Conservation (phyloP, 2,329 filamentous ascomycete species). For the Sporothrix dimorphospora region DNA sequence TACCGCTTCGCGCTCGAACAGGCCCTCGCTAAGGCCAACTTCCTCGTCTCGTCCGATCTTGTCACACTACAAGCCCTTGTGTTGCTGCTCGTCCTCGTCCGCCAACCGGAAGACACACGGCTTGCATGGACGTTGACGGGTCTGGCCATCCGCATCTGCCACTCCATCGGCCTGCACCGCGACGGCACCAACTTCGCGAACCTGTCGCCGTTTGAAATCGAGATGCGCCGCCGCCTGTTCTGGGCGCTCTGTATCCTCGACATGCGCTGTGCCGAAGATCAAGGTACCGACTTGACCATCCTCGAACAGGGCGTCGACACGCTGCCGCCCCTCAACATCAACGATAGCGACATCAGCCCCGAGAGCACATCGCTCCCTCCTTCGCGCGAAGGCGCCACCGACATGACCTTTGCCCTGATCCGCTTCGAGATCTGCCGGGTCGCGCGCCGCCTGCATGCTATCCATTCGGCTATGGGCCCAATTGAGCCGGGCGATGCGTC, state of each 20-base stretch:
- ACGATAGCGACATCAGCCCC: constrained; percentile 55
- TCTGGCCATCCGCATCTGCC: constrained; percentile 59
- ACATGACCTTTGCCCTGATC: constrained; percentile 52
- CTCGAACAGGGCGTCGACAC: constrained; percentile 55
- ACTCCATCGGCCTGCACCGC: constrained; percentile 59
- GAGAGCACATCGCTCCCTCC: constrained; percentile 52
- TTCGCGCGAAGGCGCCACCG: constrained; percentile 56
- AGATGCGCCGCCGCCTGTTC: constrained; percentile 66
- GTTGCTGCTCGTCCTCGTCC: constrained; percentile 59
- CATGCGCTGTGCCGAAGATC: constrained; percentile 61
- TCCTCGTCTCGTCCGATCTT: constrained; percentile 62
- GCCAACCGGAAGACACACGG: constrained; percentile 54
- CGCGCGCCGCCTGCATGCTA: constrained; percentile 46
- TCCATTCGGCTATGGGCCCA: constrained; percentile 41
- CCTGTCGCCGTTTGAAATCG: constrained; percentile 61
- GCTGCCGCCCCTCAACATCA: constrained; percentile 59
- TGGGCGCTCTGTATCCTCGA: constrained; percentile 65
- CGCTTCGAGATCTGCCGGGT: constrained; percentile 49
- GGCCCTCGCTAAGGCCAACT: constrained; percentile 63
- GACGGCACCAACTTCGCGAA: constrained; percentile 58
- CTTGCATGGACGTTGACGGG: constrained; percentile 68
- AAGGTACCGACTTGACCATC: constrained; percentile 56
- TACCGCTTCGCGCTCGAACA: constrained; percentile 61
- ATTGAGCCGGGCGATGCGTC: constrained; percentile 39
- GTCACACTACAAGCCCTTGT: constrained; percentile 64